A percentile compares a stretch with the other conserved stretches of the same genome.
Conservation (phyloP, 2,329 filamentous ascomycete species). For the Fusarium cicatricum region DNA sequence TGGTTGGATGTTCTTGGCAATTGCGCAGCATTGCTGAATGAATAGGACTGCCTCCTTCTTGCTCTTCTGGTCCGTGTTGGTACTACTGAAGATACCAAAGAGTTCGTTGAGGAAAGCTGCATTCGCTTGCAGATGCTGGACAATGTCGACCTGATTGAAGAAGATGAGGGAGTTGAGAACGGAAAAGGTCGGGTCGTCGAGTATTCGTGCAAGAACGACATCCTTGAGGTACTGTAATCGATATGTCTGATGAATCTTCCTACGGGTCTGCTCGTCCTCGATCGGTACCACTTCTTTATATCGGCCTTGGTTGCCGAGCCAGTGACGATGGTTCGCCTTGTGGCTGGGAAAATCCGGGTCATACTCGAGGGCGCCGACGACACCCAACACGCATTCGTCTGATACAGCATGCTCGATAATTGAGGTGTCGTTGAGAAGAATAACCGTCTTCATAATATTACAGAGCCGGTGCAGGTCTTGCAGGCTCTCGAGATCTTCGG, state of each 20-base stretch:
- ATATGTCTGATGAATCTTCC: constrained; percentile 96
- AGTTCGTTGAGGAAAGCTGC: constrained; percentile 80
- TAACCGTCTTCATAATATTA: constrained; percentile 97
- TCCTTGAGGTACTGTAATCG: constrained; percentile 97
- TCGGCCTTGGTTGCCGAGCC: constrained; percentile 84
- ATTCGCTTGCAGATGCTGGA: constrained; percentile 91
- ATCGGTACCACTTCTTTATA: constrained; percentile 98
- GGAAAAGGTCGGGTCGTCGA: constrained; percentile 97
- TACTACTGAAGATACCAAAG: constrained; percentile 81
- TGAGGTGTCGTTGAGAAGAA: constrained; percentile 90
- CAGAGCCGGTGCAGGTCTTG: constrained; percentile 88
- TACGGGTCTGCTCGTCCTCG: constrained; percentile 79
- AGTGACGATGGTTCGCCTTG: constrained; percentile 96
- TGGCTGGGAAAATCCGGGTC: constrained; percentile 97
- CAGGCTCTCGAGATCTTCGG: constrained; percentile 90
- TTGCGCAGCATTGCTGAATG: constrained; percentile 93
- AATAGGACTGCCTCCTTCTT: constrained; percentile 96
- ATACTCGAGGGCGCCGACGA: constrained; percentile 96
- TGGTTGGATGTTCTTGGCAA: constrained; percentile 93
- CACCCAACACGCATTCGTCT: constrained; percentile 87
- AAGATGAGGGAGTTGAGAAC: constrained; percentile 98
- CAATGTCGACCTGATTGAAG: constrained; percentile 98
- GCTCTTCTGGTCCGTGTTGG: constrained; percentile 70
- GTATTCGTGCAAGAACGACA: constrained; percentile 93
- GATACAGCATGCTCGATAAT: constrained; percentile 96